Conservation (phyloP, 2,329 filamentous ascomycete species). For the Zymoseptoria brevis region DNA sequence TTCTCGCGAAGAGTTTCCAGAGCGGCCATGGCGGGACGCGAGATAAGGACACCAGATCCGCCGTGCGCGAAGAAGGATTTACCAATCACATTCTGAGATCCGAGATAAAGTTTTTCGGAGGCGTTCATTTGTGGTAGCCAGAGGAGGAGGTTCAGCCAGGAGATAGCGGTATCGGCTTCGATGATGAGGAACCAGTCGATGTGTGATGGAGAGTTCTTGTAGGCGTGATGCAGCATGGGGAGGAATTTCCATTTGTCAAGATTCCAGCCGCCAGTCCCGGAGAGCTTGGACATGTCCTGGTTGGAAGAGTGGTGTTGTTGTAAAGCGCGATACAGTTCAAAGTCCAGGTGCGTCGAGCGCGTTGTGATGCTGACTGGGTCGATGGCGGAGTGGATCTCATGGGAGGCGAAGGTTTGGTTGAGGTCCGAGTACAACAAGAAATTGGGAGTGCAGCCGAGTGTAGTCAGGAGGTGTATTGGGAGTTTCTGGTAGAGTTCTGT, state of each 20-base stretch:
- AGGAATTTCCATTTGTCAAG: conserved; percentile 53
- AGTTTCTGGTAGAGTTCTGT: conserved; percentile 51
- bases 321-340: conserved; percentile 28
- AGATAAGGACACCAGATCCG: conserved; percentile 39
- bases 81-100: conserved; percentile 35
- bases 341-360: conserved; percentile 27
- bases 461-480: conserved; percentile 48
- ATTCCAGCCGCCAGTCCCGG: conserved; percentile 40
- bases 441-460: conserved; percentile 42
- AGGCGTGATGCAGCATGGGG: conserved; percentile 47
- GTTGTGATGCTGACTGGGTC: conserved; percentile 22
- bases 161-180: conserved; percentile 48
- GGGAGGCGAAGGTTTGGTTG: conserved; percentile 39
- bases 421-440: conserved; percentile 46
- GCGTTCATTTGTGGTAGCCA: conserved; percentile 45
- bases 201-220: conserved; percentile 37
- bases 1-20: conserved; percentile 32
- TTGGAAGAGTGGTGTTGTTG: conserved; percentile 26
- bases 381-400: conserved; percentile 29
- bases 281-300: conserved; percentile 26
- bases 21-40: conserved; percentile 33
- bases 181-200: conserved; percentile 51
- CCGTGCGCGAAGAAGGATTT: conserved; percentile 35
- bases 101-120: conserved; percentile 40
- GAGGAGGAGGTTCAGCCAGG: conserved; percentile 41